phyloP scores from a whole-genome alignment of 129 eudicot genomes.

The Sambucus nigra region DNA sequence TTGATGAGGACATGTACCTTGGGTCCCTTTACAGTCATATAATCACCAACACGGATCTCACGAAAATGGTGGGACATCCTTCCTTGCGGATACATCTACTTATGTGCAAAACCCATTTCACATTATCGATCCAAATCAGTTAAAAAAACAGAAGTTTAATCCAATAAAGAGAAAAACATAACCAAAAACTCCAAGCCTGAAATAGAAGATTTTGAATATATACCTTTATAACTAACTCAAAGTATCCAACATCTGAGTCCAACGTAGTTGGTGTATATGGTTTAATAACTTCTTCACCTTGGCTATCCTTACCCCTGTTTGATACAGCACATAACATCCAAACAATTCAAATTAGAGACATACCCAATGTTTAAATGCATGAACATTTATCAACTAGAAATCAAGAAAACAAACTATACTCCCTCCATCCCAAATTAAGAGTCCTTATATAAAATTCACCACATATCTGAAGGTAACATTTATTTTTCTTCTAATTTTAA shows the following conservation, averaged over 20 bases:
- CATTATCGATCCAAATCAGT: background rate
- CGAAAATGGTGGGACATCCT: slow-evolving; percentile 97
- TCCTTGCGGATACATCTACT: slow-evolving; percentile 98
- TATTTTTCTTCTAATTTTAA: too few species aligned
- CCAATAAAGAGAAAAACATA: background rate
- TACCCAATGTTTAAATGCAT: background rate
- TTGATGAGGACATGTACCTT: slow-evolving; percentile 37
- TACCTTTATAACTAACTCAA: slow-evolving; percentile 97
- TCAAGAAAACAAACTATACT: slow-evolving; percentile 8
- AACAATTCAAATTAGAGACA: background rate
- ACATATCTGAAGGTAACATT: too few species aligned
- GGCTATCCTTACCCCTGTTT: slow-evolving; percentile 83
- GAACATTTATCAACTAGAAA: background rate
- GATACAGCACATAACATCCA: too few species aligned
- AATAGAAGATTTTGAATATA: background rate
- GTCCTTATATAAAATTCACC: too few species aligned
- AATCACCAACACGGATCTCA: slow-evolving; percentile 87
- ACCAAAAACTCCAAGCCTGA: background rate
- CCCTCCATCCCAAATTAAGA: too few species aligned
- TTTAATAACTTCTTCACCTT: slow-evolving; percentile 87
- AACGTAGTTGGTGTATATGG: slow-evolving; percentile 93
- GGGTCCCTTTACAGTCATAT: slow-evolving; percentile 84
- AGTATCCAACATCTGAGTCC: slow-evolving; percentile 87
- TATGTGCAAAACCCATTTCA: background rate
- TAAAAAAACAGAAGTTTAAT: background rate